Conservation (phyloP, 2,329 filamentous ascomycete genomes). For the Fusarium sp. region DNA sequence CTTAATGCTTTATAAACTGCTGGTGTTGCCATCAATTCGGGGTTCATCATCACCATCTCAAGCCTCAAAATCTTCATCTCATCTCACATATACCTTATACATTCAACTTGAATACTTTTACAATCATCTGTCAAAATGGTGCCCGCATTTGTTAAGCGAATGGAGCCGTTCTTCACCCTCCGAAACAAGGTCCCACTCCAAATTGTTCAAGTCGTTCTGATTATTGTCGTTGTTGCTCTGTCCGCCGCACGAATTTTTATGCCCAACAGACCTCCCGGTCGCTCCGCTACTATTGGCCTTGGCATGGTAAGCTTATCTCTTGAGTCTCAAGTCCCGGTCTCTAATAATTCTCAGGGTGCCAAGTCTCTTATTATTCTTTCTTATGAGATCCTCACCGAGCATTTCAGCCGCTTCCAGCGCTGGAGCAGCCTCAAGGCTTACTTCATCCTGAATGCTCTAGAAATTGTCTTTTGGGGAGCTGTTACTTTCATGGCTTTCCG, state of each 20-base stretch:
- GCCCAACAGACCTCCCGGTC: slow-evolving; percentile 27
- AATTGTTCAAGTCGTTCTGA: slow-evolving; percentile 3
- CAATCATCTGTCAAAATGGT: background rate
- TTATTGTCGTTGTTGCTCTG: slow-evolving; percentile 21
- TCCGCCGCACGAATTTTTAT: slow-evolving; percentile 31
- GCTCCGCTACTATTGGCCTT: slow-evolving; percentile 35
- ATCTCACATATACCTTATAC: background rate
- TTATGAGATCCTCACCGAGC: slow-evolving; percentile 9
- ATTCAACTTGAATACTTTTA: no score
- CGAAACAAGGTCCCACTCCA: slow-evolving; percentile 8
- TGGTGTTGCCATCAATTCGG: background rate
- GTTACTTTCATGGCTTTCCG: slow-evolving; percentile 8
- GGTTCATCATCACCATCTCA: background rate
- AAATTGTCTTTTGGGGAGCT: slow-evolving; percentile 7
- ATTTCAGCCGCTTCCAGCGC: background rate
- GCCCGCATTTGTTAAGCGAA: slow-evolving; percentile 1
- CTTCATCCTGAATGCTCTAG: slow-evolving; percentile 7
- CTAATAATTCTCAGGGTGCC: background rate
- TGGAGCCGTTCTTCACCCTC: slow-evolving; percentile 4
- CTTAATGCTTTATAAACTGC: background rate
- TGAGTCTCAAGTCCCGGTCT: background rate
- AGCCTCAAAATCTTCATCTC: background rate
- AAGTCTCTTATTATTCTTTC: slow-evolving; percentile 9
- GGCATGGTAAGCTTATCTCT: slow-evolving; percentile 34
- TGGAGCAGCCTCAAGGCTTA: slow-evolving; percentile 11